Conservation (phyloP, 108 stramenopile genomes). For the Skeletonema marinoi region DNA sequence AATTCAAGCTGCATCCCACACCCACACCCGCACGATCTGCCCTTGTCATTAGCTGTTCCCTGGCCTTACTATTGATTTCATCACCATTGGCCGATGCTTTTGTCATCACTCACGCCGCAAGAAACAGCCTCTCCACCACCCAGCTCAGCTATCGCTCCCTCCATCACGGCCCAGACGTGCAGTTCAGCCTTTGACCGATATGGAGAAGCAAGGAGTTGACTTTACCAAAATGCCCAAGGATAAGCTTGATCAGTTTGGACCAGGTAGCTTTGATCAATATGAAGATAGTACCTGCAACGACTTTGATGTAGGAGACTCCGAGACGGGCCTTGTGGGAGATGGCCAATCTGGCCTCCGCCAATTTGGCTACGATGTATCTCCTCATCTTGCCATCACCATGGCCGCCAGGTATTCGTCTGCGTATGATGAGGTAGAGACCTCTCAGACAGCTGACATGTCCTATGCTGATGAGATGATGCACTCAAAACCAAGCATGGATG, state of each 20-base stretch:
- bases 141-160: conserved; percentile 31
- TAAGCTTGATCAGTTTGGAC: conserved; percentile 29
- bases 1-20: background rate
- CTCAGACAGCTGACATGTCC: conserved; percentile 58
- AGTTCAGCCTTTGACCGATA: conserved; percentile 33
- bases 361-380: too few species aligned
- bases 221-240: conserved; percentile 58
- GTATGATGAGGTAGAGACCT: conserved; percentile 29
- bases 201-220: conserved; percentile 35
- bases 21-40: background rate
- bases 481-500: conserved; percentile 34
- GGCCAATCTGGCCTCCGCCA: too few species aligned
- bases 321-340: too few species aligned
- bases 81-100: conserved; percentile 1
- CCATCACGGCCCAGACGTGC: background rate
- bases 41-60: background rate
- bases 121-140: background rate
- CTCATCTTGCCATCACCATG: too few species aligned
- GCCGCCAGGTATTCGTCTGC: conserved; percentile 22
- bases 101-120: background rate
- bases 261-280: too few species aligned
- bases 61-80: background rate
- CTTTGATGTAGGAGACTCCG: too few species aligned
- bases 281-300: too few species aligned
- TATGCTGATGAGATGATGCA: conserved; percentile 69